A percentile compares a stretch with the other conserved stretches of the same genome.
Conservation (phyloP, 768 basidiomycete species). For the Calocybe cyanea region DNA sequence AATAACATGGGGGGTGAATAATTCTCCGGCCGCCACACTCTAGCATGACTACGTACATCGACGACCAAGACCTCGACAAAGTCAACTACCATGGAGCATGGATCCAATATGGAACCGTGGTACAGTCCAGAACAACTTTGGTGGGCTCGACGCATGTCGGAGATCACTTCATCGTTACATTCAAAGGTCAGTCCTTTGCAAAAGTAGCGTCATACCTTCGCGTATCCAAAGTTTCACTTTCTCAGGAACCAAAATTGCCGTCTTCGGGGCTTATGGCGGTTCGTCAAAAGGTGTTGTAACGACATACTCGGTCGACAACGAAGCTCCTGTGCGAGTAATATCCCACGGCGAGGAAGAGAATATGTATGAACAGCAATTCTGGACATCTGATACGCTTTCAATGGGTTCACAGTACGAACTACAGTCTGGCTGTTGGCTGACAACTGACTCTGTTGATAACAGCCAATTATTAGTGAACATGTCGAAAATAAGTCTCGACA, state of each 20-base stretch:
- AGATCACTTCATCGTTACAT: conserved; percentile 30
- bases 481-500: conserved; percentile 24
- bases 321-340: conserved; percentile 21
- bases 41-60: conserved; percentile 21
- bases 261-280: conserved; percentile 30
- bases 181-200: conserved; percentile 24
- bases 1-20: no score
- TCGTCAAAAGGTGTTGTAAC: conserved; percentile 32
- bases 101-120: conserved; percentile 31
- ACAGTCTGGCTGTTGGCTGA: no score
- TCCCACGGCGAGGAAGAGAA: conserved; percentile 24
- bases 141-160: conserved; percentile 29
- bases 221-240: background rate
- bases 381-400: conserved; percentile 25
- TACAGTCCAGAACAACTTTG: conserved; percentile 24
- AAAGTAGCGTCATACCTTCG: background rate
- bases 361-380: conserved; percentile 30
- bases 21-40: no score
- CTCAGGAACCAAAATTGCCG: conserved; percentile 30
- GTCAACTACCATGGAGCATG: conserved; percentile 31
- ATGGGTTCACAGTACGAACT: conserved; percentile 28
- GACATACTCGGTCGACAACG: conserved; percentile 31
- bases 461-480: conserved; percentile 33
- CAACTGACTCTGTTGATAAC: no score
- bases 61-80: conserved; percentile 29